Evolutionary conservation across 1,139 yeast genomes (phyloP), one percentile per base, ranked within the genome.

Genomic region (Suhomyces maxii): DNA sequence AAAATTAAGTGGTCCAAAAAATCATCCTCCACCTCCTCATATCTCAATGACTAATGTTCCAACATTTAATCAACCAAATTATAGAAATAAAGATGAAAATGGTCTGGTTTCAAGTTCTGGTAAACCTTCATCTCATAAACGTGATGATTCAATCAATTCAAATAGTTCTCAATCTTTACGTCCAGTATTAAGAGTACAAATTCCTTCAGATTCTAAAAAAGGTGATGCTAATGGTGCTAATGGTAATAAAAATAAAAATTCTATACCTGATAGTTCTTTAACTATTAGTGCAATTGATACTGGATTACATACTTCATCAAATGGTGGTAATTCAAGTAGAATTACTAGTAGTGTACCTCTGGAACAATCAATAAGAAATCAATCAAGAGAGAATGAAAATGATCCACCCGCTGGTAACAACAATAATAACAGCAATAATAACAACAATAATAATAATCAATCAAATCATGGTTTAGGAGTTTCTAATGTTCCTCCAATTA

Each of bases 121-220:
- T 14, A 39, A 40, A 6, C 14, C 26, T 11, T 35, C 39, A 9
- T 12, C 39, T n/a, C 55, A 50, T 34, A 51, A 52, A 23, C 49
- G 54, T 11, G 58, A 50, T 10, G 58, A 55, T 25, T 49, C 56
- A 3, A 42, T 46, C 28, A 47, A 37, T 14, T 46, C 53, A 38
- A 42, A 28, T 37, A 33, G 45, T 31, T 45, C 49, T 7, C 51
- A 48, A 34, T 44, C 53, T 2, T 69, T 68, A 31, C 60, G 83
- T 42, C 83, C 83, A 1, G 67, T 77, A 4, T 60, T 79, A 34
- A 57, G 83, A 43, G 82, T 79, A 10, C 81, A 77, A 58, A 78
- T 78, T 34, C 83, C 83, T 0, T 62, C 65, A 0, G 79, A 73
- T 53, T 58, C 73, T 7, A 71, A 69, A 48, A 53, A 60, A 26